Base-by-base conservation (phyloP, 2,329 filamentous ascomycete genomes). In the Neoarthrinium moseri region DNA sequence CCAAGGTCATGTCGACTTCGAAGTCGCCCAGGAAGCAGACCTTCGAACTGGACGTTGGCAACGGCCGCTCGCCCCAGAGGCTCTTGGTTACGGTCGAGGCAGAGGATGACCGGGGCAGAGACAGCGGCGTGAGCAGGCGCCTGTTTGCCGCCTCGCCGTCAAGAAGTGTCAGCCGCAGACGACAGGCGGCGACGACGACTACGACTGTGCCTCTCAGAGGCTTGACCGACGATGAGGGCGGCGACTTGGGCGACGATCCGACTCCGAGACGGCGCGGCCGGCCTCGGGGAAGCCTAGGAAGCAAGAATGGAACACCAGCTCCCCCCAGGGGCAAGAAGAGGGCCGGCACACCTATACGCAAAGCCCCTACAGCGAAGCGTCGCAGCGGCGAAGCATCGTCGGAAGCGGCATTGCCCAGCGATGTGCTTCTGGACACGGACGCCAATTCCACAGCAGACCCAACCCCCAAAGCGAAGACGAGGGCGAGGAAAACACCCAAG, bases 81-180 rank as follows among this genome's bases (percentile, higher is more conserved):
- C 66, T 82, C 34, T 66, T 71, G 35, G 77, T 81, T 43, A 81
- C 79, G 8, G 76, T 81, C 43, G 77, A 82, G 59, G 73, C 77
- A 3, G 72, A 74, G 1, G 56, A 45, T 24, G 55, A 65, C 33
- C 23, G 33, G 18, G 29, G 26, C n/a, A 12, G 12, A 22, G 48
- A 50, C 36, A 53, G 64, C 42, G 54, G 63, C 43, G 65, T 67
- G 33, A 60, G 32, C 51, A 64, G 56, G 52, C 65, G 47, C 39
- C 59, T 60, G 47, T 69, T 69, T 57, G 61, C 54, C 53, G 64
- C 71, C 5, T 73, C 72, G 4, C 67, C 73, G 6, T 64, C 63
- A 8, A 65, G 66, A 6, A 56, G 61, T 35, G 53, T 59, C 34
- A 66, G 65, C 40, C 66, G 64, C 13, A 64, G 63, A 46, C 61